Evolutionary conservation across 257 asterid species (phyloP), one percentile per base, ranked within the genome.

Genomic region (Leptodermis oblonga): DNA sequence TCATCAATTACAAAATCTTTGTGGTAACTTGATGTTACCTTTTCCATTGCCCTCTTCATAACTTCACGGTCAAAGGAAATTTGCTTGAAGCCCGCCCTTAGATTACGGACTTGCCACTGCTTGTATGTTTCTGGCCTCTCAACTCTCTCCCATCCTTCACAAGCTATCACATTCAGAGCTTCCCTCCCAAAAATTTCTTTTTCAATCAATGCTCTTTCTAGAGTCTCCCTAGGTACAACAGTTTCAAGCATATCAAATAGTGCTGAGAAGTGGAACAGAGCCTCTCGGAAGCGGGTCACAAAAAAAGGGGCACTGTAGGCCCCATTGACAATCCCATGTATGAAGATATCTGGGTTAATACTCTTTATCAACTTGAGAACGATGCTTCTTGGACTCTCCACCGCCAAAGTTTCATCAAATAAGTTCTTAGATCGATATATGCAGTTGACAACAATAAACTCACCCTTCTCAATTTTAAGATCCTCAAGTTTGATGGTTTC

Each of bases 71-170:
- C 73, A 23, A 73, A 52, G 0, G 64, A 64, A 37, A 67, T 59
- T 46, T 67, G 73, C 66, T 41, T 73, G 62, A 73, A 67, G 5
- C 78, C 78, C 15, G 78, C 78, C 53, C 63, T 67, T 7, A 73
- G 34, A 60, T 48, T 52, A 8, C 78, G 67, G n/a, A 73, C 73
- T 49, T 73, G 73, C 78, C 78, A 73, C 45, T 73, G 78, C 69
- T 73, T 73, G 61, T 73, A 73, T 20, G 78, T 73, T n/a, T 73
- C 78, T 22, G 78, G 78, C 69, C 78, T 73, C 65, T 73, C 78
- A 46, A 67, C 73, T 52, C 78, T 73, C 51, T 73, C 78, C 72
- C 68, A 66, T 3, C 78, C 78, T 64, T 73, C 78, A 14, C 78
- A 73, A 31, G 78, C 78, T 49, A 73, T 68, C 4, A 73, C 78